phyloP scores from a whole-genome alignment of 1,139 yeast species.

The Kodamaea alishanica region DNA sequence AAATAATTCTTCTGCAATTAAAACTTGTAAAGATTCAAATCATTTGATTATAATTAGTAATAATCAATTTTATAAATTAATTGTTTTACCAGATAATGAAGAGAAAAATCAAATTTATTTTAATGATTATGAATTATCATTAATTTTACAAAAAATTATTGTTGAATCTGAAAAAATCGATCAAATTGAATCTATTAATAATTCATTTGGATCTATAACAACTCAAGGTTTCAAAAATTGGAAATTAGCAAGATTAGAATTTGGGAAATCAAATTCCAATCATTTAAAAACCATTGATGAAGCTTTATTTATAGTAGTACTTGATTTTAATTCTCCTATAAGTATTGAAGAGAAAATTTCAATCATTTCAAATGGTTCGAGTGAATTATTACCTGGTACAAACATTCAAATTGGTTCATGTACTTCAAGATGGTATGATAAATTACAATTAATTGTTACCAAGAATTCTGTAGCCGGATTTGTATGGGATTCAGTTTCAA shows the following conservation, averaged over 20 bases:
- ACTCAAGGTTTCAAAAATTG: slow-evolving; percentile 64
- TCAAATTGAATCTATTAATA: slow-evolving; percentile 41
- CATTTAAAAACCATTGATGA: slow-evolving; percentile 52
- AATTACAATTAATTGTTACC: slow-evolving; percentile 65
- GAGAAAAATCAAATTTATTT: slow-evolving; percentile 38
- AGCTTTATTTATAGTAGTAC: slow-evolving; percentile 64
- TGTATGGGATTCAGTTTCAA: slow-evolving; percentile 71
- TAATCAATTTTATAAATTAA: slow-evolving; percentile 60
- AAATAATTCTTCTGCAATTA: slow-evolving; percentile 25
- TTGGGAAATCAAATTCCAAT: slow-evolving; percentile 42
- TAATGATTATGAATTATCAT: slow-evolving; percentile 53
- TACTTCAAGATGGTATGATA: slow-evolving; percentile 77
- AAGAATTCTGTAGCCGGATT: slow-evolving; percentile 71
- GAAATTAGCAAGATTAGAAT: slow-evolving; percentile 54
- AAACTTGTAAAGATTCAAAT: slow-evolving; percentile 27
- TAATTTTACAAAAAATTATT: slow-evolving; percentile 48
- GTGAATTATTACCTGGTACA: slow-evolving; percentile 46
- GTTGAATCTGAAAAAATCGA: slow-evolving; percentile 39
- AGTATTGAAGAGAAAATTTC: slow-evolving; percentile 47
- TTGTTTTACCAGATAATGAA: slow-evolving; percentile 45
- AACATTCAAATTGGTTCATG: slow-evolving; percentile 73
- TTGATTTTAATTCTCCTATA: slow-evolving; percentile 53
- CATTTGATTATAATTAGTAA: slow-evolving; percentile 58
- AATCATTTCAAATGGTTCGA: slow-evolving; percentile 64
- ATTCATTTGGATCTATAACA: slow-evolving; percentile 67